Base-by-base conservation (phyloP, 306 rosid species). In the Cyamopsis tetragonoloba region DNA sequence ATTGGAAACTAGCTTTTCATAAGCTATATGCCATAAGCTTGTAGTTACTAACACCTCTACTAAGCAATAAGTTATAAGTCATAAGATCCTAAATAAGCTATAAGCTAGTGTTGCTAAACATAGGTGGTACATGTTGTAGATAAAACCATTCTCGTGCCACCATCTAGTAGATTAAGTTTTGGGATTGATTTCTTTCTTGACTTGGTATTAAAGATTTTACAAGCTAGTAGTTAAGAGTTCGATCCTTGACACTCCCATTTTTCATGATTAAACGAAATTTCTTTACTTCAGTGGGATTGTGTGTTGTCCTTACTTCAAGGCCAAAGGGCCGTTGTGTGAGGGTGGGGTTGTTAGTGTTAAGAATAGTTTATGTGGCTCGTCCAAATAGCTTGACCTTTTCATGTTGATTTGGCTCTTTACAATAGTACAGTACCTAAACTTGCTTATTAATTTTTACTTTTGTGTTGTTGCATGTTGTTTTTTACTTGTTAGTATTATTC, bases 401-500 rank as follows among this genome's bases (percentile, higher is more conserved):
- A 49, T 15, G 7, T 50, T 66, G 72, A 49, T 56, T 70, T 56
- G 20, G 34, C 11, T 42, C 53, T 42, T 70, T 34, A 56, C 23
- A n/a, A n/a, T n/a, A n/a, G n/a, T n/a, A 17, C 27, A 12, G 43
- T 9, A 26, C 47, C 37, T 43, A 58, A 32, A 8, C 44, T 58
- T 75, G 24, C 19, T 44, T 32, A 23, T 3, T 68, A 51, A 12
- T 5, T 37, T 28, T 20, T 24, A 11, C 46, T 6, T 74, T 57
- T 46, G 54, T 58, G 65, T 39, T 76, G 66, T 41, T 28, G 71
- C 49, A 50, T 27, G 44, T 17, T 68, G 48, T 39, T 10, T 41
- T 18, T 13, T n/a, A n/a, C n/a, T n/a, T 49, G 47, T 59, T n/a
- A 22, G 35, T 50, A 27, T 66, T 31, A 55, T 65, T 38, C 43